phyloP scores from a whole-genome alignment of 352 stramenopile genomes.

The Pythium sp. region DNA sequence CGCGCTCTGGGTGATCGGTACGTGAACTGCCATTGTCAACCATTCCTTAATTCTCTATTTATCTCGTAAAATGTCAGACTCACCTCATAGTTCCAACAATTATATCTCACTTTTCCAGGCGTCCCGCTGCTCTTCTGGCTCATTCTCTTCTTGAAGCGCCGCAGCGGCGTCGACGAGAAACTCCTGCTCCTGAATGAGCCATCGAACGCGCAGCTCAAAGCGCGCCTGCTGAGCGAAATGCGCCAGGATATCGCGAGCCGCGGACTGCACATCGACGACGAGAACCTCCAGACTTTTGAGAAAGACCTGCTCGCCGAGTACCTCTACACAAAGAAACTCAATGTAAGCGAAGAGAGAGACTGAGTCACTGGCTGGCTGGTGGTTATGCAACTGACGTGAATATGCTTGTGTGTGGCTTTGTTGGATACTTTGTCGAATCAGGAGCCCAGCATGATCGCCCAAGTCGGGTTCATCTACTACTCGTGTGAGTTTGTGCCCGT shows the following conservation, averaged over 20 bases:
- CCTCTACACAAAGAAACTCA: conserved; percentile 51
- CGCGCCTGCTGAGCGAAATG: conserved; percentile 48
- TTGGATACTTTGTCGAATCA: conserved; percentile 13
- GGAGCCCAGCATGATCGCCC: conserved; percentile 67
- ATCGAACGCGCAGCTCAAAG: conserved; percentile 35
- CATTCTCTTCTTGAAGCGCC: conserved; percentile 55
- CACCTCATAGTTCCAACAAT: not conserved
- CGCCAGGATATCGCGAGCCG: conserved; percentile 37
- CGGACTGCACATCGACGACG: conserved; percentile 43
- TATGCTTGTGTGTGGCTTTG: not conserved
- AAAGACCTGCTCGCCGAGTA: conserved; percentile 52
- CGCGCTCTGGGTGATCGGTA: conserved; percentile 63
- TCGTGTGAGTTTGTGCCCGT: conserved; percentile 41
- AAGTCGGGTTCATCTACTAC: conserved; percentile 81
- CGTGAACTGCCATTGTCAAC: not conserved
- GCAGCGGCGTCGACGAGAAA: conserved; percentile 44
- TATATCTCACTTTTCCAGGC: conserved; percentile 24
- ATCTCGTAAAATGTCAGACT: not conserved
- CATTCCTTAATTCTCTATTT: not conserved
- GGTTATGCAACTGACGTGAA: not conserved
- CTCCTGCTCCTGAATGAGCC: conserved; percentile 44
- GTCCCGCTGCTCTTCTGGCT: conserved; percentile 70
- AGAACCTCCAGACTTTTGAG: conserved; percentile 46
- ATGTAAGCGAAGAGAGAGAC: conserved; percentile 19
- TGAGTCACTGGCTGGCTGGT: not conserved